These are phyloP conservation scores for Geotrichum carabidarum DNA, from an alignment of 1,139 yeast species.

Conservation along the genomic window DNA sequence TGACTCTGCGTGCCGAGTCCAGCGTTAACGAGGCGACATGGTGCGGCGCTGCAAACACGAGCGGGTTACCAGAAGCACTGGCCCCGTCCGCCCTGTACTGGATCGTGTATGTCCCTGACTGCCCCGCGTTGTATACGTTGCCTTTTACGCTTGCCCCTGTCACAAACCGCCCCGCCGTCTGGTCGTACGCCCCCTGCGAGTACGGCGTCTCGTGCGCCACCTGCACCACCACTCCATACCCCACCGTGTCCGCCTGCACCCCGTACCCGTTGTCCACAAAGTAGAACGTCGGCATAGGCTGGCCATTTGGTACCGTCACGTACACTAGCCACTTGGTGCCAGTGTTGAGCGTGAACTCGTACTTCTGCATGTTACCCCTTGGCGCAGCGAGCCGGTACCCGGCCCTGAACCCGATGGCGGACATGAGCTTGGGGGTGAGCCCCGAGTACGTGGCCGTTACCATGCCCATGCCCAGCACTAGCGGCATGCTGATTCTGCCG, in stretches of 20 bases:
- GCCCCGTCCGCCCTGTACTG: slow-evolving; percentile 50
- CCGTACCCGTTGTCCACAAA: slow-evolving; percentile 25
- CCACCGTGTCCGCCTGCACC: slow-evolving; percentile 25
- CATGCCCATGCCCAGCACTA: slow-evolving; percentile 73
- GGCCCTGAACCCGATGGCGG: slow-evolving; percentile 50
- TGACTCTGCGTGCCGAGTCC: slow-evolving; percentile 60
- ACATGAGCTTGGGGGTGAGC: slow-evolving; percentile 50
- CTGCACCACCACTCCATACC: slow-evolving; percentile 52
- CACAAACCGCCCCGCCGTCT: slow-evolving; percentile 58
- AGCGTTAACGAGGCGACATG: slow-evolving; percentile 53
- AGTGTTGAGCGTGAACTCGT: slow-evolving; percentile 49
- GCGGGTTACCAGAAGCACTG: slow-evolving; percentile 48
- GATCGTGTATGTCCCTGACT: slow-evolving; percentile 43
- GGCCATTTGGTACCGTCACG: slow-evolving; percentile 46
- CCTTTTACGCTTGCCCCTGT: slow-evolving; percentile 43
- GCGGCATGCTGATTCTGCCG: slow-evolving; percentile 37
- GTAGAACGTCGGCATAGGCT: slow-evolving; percentile 37
- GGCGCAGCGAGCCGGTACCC: slow-evolving; percentile 33
- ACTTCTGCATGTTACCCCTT: slow-evolving; percentile 44
- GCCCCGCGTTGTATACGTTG: slow-evolving; percentile 39
- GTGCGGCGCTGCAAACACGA: slow-evolving; percentile 69
- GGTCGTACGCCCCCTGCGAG: slow-evolving; percentile 38
- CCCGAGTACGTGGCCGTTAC: slow-evolving; percentile 56
- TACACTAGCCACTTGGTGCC: slow-evolving; percentile 57
- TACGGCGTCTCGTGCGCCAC: slow-evolving; percentile 43